These are phyloP conservation scores for Axilococcus clingmanii DNA, from an alignment of 139 green algal species.

Conservation along the genomic window DNA sequence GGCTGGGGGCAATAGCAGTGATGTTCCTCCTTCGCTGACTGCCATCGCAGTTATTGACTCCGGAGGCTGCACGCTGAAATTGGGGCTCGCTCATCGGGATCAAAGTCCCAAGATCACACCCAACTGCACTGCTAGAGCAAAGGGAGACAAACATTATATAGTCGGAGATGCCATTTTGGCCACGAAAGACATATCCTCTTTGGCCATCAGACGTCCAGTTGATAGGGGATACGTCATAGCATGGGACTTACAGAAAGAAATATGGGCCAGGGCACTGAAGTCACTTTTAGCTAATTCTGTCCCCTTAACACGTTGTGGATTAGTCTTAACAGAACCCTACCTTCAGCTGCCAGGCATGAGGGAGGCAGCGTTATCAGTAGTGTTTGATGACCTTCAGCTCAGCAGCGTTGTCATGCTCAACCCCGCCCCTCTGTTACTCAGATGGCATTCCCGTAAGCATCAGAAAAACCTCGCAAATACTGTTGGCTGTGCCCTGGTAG, in stretches of 20 bases:
- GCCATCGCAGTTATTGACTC: constrained; percentile 69
- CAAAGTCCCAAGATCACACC: constrained; percentile 17
- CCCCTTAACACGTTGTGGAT: constrained; percentile 17
- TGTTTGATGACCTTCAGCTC: constrained; percentile 77
- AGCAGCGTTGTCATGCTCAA: constrained; percentile 36
- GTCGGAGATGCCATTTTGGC: constrained; percentile 53
- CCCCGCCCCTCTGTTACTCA: constrained; percentile 48
- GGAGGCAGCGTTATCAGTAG: constrained; percentile 46
- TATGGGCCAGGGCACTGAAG: constrained; percentile 42
- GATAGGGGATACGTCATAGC: constrained; percentile 81
- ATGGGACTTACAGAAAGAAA: constrained; percentile 69
- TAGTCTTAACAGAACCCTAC: constrained; percentile 74
- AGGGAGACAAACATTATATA: constrained; percentile 49
- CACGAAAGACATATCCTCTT: constrained; percentile 49
- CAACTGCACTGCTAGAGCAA: constrained; percentile 64
- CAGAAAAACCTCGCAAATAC: constrained; percentile 1
- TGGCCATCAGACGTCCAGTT: constrained; percentile 55
- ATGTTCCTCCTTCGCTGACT: too few relatives aligned
- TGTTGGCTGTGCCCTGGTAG: constrained; percentile 42
- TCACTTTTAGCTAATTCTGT: constrained; percentile 10
- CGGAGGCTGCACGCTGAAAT: constrained; percentile 57
- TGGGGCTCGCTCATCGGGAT: constrained; percentile 38
- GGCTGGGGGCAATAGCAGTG: neutral
- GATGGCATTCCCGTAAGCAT: constrained; percentile 3
- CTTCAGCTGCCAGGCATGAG: constrained; percentile 67